Base-by-base conservation (phyloP, 2,329 filamentous ascomycete species). In the Trematosphaeria pertusa region DNA sequence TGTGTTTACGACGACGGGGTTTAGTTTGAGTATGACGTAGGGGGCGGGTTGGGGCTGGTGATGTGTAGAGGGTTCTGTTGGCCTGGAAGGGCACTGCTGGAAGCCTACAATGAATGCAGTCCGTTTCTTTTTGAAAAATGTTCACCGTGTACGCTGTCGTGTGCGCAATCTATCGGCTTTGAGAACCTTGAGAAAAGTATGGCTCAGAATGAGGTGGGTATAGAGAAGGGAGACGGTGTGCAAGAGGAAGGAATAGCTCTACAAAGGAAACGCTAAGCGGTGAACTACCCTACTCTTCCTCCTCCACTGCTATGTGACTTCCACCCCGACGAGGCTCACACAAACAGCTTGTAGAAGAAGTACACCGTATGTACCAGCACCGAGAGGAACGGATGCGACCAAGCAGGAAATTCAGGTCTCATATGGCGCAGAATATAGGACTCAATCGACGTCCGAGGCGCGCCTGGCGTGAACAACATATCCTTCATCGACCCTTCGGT, bases 401-500 rank as follows among this genome's bases (percentile, higher is more conserved):
- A 65, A 4, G 2, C 3, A 1, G 62, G 54, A 3, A 48, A 9
- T 3, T 56, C 55, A 11, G 34, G 40, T 31, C 53, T 62, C 10
- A 38, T 34, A 21, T 56, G 50, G 36, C 61, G 43, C 3, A 54
- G n/a, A 3, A 60, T 33, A 47, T 50, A 75, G 19, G 54, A 69
- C 18, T 76, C 72, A 42, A 82, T 75, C 12, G 73, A 65, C 3
- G 69, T 62, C 34, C 73, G 64, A 14, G 80, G 79, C 8, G 74
- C 73, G 2, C 73, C 75, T 3, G 73, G 69, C 0, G 75, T 79
- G 48, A 78, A 77, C 55, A 81, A 73, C 74, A 77, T 80, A 30
- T 74, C 68, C 21, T 69, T 64, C 58, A 76, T 75, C 57, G 74
- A 58, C 43, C 81, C 78, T 37, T 75, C 76, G 8, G 71, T 75